A percentile compares a stretch with the other conserved stretches of the same genome.
Evolutionary conservation across 2,329 filamentous ascomycete species (phyloP).

Genomic region (Nemania sp.): DNA sequence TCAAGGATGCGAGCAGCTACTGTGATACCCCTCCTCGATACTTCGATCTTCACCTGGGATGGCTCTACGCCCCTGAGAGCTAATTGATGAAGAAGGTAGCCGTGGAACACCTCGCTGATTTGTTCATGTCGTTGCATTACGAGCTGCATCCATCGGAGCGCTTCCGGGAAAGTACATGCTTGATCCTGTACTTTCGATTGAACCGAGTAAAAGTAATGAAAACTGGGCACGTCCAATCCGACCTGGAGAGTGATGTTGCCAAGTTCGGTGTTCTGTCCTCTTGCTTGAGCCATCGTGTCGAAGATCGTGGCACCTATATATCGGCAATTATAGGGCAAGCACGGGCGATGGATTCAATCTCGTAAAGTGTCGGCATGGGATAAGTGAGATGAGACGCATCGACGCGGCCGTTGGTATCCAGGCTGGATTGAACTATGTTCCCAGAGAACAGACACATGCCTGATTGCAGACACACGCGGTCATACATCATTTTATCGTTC

Average conservation of each 20-base stretch:
- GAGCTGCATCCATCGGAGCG: slow-evolving; percentile 9
- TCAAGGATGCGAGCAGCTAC: slow-evolving; percentile 11
- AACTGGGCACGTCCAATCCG: slow-evolving; percentile 6
- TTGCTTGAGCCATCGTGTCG: background rate
- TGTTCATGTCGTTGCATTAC: slow-evolving; percentile 9
- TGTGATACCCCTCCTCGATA: slow-evolving; percentile 9
- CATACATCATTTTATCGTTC: slow-evolving; percentile 3
- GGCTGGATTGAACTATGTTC: slow-evolving; percentile 6
- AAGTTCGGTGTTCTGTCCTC: background rate
- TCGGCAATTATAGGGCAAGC: slow-evolving; percentile 6
- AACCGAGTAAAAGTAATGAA: slow-evolving; percentile 10
- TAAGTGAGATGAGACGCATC: slow-evolving; percentile 1
- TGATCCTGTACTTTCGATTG: slow-evolving; percentile 4
- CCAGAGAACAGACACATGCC: slow-evolving; percentile 10
- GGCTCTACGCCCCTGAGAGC: slow-evolving; percentile 1
- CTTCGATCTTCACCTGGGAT: slow-evolving; percentile 1
- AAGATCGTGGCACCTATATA: slow-evolving; percentile 7
- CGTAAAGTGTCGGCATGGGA: slow-evolving; percentile 2
- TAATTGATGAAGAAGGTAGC: slow-evolving; percentile 5
- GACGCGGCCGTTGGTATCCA: slow-evolving; percentile 8
- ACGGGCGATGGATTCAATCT: slow-evolving; percentile 10
- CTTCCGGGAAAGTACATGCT: slow-evolving; percentile 6
- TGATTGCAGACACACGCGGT: slow-evolving; percentile 10
- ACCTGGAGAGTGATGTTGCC: background rate
- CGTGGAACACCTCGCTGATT: slow-evolving; percentile 5